phyloP scores from a whole-genome alignment of 1,139 yeast species.

The Zygoascus hellenicus region DNA sequence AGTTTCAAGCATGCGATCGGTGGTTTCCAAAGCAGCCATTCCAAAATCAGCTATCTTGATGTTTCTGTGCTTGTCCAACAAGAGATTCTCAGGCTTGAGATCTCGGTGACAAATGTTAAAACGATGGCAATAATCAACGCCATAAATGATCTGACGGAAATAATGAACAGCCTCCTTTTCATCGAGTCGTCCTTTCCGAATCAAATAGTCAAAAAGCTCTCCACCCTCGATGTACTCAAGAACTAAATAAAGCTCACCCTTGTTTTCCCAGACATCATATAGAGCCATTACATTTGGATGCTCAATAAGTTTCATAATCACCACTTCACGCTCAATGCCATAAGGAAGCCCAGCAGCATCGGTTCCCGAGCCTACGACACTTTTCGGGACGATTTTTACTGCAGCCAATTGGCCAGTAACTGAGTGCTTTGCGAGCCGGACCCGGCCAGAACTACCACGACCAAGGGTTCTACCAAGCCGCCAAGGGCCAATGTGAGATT shows the following conservation, averaged over 20 bases:
- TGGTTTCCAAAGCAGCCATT: constrained; percentile 97
- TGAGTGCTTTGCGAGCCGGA: constrained; percentile 80
- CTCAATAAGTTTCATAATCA: constrained; percentile 81
- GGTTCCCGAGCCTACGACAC: constrained; percentile 43
- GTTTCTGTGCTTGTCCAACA: constrained; percentile 78
- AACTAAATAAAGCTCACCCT: constrained; percentile 79
- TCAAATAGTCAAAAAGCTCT: constrained; percentile 85
- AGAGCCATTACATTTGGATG: constrained; percentile 95
- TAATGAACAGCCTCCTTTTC: constrained; percentile 87
- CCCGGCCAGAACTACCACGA: constrained; percentile 92
- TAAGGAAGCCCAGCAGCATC: constrained; percentile 54
- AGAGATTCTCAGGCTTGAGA: constrained; percentile 87
- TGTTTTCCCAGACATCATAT: constrained; percentile 98
- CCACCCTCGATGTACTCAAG: constrained; percentile 97
- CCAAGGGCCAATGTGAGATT: constrained; percentile 93
- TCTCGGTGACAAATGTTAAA: constrained; percentile 91
- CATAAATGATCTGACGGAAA: constrained; percentile 86
- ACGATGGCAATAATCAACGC: constrained; percentile 89
- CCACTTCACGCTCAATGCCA: constrained; percentile 95
- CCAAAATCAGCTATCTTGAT: constrained; percentile 98
- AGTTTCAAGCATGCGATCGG: constrained; percentile 79
- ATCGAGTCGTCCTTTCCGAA: constrained; percentile 79
- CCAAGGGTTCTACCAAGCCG: constrained; percentile 90
- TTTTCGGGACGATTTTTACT: constrained; percentile 90
- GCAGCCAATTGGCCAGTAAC: constrained; percentile 89